Conservation (phyloP, 75 land plant genomes). For the Chamaecyparis obtusa region DNA sequence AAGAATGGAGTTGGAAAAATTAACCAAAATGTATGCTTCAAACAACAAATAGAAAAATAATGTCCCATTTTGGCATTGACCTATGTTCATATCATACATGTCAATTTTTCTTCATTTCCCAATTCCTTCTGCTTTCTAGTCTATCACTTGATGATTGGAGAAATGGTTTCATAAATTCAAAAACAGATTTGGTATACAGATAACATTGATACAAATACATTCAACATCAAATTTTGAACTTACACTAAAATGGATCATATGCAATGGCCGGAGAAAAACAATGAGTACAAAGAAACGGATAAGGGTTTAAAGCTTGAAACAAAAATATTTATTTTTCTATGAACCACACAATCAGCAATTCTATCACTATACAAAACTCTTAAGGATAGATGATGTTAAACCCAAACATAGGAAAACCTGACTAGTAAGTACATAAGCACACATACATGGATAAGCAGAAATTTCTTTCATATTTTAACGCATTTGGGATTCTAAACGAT, state of each 20-base stretch:
- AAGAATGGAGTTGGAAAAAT: no score
- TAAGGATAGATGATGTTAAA: background rate
- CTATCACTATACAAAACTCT: background rate
- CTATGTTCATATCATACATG: no score
- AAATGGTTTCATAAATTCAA: no score
- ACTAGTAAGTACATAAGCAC: background rate
- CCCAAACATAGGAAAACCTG: background rate
- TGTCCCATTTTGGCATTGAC: no score
- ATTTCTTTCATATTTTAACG: no score
- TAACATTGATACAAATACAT: background rate
- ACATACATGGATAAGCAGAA: background rate
- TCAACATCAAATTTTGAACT: background rate
- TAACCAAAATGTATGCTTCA: no score
- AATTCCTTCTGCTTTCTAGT: no score
- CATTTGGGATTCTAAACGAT: background rate
- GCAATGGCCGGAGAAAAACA: no score
- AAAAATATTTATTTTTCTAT: background rate
- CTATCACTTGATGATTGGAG: no score
- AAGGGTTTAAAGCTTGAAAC: background rate
- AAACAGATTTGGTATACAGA: no score
- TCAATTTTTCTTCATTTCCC: no score
- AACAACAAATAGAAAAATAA: no score
- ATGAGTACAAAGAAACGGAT: background rate
- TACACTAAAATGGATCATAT: background rate
- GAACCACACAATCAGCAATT: background rate